Percentiles rank a stretch among this genome's conserved stretches.
These are phyloP conservation scores for Santalum album DNA, from an alignment of 164 flowering plant genomes.

Conservation along the genomic window DNA sequence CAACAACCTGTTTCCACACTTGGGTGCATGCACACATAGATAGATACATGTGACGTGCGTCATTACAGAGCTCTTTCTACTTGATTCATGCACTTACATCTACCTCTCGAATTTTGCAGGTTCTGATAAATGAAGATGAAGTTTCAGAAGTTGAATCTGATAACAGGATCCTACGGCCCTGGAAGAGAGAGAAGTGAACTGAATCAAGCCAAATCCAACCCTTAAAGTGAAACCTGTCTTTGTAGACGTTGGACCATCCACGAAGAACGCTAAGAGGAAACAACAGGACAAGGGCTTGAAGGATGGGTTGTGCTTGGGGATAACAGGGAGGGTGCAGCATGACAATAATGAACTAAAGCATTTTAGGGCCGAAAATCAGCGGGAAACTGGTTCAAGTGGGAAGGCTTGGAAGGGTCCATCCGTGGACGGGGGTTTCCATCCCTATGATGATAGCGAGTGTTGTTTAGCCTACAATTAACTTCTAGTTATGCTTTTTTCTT, in stretches of 20 bases:
- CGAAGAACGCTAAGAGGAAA: constrained; percentile 33
- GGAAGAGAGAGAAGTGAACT: constrained; percentile 62
- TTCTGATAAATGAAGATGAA: constrained; percentile 70
- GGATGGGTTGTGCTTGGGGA: constrained; percentile 69
- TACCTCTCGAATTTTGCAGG: constrained; percentile 31
- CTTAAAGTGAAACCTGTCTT: constrained; percentile 59
- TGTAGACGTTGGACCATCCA: constrained; percentile 45
- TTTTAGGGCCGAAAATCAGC: constrained; percentile 7
- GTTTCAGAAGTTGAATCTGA: constrained; percentile 43
- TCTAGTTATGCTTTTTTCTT: no score
- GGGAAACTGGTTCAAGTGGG: constrained; percentile 9
- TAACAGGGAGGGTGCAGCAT: constrained; percentile 94
- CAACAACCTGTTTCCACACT: no score
- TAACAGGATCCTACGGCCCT: constrained; percentile 47
- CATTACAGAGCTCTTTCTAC: no score
- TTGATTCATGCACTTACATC: neutral
- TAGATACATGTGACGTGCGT: no score
- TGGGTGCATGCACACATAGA: no score
- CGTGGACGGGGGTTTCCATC: constrained; percentile 6
- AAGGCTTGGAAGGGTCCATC: constrained; percentile 18
- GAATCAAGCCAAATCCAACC: constrained; percentile 81
- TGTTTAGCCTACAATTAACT: constrained; percentile 14
- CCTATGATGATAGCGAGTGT: constrained; percentile 20
- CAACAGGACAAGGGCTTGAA: constrained; percentile 18
- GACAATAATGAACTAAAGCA: constrained; percentile 32